These are phyloP conservation scores for Aspergillus ruber DNA, from an alignment of 2,329 filamentous ascomycete genomes.

Conservation along the genomic window DNA sequence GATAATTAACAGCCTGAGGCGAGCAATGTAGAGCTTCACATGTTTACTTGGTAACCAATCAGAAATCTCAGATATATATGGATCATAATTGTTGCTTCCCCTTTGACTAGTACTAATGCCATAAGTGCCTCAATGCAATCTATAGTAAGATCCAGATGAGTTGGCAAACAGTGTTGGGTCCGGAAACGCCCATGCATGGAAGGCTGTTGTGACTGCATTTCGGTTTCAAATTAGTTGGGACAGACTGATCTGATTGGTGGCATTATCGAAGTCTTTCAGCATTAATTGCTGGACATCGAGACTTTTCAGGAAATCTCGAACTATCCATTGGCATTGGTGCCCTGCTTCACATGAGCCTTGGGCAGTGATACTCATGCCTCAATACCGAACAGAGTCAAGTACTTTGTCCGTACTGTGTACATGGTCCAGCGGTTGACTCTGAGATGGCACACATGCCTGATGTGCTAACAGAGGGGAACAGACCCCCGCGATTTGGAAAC, in stretches of 20 bases:
- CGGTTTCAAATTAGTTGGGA: neutral
- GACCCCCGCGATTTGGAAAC: neutral
- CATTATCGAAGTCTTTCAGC: neutral
- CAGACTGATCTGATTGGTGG: neutral
- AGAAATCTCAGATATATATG: neutral
- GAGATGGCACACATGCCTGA: neutral
- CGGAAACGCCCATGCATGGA: neutral
- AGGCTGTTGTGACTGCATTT: neutral
- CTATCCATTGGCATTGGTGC: neutral
- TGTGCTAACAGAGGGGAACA: neutral
- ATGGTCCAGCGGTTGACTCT: neutral
- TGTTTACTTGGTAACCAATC: neutral
- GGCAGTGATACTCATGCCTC: neutral
- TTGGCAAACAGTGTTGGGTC: neutral
- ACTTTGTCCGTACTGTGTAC: too few relatives aligned
- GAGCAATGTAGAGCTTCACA: slow-evolving; percentile 1
- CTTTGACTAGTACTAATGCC: neutral
- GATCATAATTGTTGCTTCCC: neutral
- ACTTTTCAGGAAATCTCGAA: neutral
- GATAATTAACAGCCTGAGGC: slow-evolving; percentile 5
- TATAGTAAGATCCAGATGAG: neutral
- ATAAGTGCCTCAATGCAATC: neutral
- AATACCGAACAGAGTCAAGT: too few relatives aligned
- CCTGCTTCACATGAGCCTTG: neutral
- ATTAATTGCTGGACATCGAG: neutral